These are phyloP conservation scores for Pseudocercospora ulei DNA, from an alignment of 2,329 filamentous ascomycete species.

Conservation along the genomic window DNA sequence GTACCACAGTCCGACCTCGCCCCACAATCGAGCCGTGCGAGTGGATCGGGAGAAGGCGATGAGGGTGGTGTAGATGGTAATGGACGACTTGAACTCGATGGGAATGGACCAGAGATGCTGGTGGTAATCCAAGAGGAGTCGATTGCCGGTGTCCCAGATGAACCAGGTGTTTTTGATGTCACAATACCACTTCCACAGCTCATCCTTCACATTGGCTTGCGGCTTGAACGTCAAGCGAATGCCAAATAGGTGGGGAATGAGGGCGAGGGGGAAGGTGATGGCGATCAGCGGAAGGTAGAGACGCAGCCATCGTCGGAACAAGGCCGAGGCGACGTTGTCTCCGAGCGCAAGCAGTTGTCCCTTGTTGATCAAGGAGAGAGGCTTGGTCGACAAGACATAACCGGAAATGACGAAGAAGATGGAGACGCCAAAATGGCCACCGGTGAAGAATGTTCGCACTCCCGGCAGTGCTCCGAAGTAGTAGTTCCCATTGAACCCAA, in stretches of 20 bases:
- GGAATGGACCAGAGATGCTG: constrained; percentile 56
- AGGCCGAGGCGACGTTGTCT: constrained; percentile 41
- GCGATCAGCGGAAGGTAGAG: constrained; percentile 46
- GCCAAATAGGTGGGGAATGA: constrained; percentile 47
- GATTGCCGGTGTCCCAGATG: constrained; percentile 50
- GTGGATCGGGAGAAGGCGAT: constrained; percentile 51
- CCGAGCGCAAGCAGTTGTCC: constrained; percentile 28
- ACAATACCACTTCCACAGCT: constrained; percentile 45
- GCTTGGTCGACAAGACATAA: constrained; percentile 45
- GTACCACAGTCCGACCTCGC: constrained; percentile 46
- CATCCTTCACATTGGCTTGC: constrained; percentile 40
- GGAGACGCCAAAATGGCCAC: constrained; percentile 51
- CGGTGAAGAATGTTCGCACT: constrained; percentile 52
- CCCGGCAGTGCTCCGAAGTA: constrained; percentile 48
- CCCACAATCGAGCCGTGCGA: constrained; percentile 47
- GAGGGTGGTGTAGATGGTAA: constrained; percentile 51
- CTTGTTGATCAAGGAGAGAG: constrained; percentile 36
- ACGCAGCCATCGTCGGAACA: constrained; percentile 46
- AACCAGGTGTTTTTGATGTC: constrained; percentile 63
- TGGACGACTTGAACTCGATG: constrained; percentile 54
- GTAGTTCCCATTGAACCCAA: constrained; percentile 42
- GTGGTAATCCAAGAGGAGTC: constrained; percentile 51
- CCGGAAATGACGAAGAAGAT: constrained; percentile 47
- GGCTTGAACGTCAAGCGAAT: constrained; percentile 25
- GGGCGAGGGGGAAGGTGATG: constrained; percentile 48